Base-by-base conservation (phyloP, 768 basidiomycete genomes). In the Lactifluus volemus region DNA sequence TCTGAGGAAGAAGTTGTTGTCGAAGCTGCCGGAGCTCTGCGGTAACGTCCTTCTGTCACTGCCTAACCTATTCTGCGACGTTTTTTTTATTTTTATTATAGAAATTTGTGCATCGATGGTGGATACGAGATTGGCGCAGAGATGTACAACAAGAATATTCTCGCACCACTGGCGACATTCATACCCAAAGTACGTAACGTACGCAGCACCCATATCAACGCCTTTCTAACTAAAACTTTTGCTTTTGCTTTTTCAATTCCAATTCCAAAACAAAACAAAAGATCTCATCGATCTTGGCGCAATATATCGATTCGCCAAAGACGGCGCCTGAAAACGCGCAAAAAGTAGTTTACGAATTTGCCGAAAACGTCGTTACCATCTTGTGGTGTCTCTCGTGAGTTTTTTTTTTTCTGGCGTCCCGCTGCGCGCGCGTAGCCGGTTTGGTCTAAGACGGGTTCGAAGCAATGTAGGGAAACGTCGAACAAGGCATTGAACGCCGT, bases 311-410 rank as follows among this genome's bases (percentile, higher is more conserved):
- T 25, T 74, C 77, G 39, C 77, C 83, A n/a, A 80, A 80, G 76
- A 73, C 75, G n/a, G 76, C 86, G 19, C 78, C 88, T 3, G 84
- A 89, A 71, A 83, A 80, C 69, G 79, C 84, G 0, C 83, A 85
- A 69, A 86, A 84, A 72, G 77, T 92, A 29, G 84, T 94, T 2
- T 91, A 89, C 67, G 85, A 90, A 67, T 85, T 96, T 66, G 84
- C 94, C 2, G 95, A 97, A 65, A 97, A 93, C 71, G 84, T 95
- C 42, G 89, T 97, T 66, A 95, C 94, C 5, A 83, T 88, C 15
- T 72, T 98, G 29, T 97, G 95, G 95, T 95, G 93, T 74, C 79
- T 98, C 65, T 92, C 92, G 87, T 96, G 78, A 82, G 91, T 84
- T 32, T 45, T 42, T 42, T 10, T 3, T 36, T 36, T n/a, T n/a